Percentiles rank a stretch among this genome's conserved stretches.
Conservation (phyloP, 1,139 yeast genomes). For the Candida albicans region DNA sequence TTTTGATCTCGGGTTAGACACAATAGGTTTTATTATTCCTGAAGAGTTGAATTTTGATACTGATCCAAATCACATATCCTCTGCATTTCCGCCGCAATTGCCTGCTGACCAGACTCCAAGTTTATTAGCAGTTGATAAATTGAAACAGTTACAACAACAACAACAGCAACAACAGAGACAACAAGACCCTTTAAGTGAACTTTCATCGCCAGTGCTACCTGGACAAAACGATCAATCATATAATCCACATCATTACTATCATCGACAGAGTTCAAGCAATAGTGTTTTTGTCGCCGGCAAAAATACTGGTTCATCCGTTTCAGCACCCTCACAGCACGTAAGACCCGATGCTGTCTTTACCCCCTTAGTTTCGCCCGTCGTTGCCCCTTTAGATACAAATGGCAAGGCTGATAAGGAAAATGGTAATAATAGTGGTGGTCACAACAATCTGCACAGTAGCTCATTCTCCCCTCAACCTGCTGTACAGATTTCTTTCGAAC, state of each 20-base stretch:
- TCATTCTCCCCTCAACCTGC: slow-evolving; percentile 25
- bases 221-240: slow-evolving; percentile 46
- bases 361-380: slow-evolving; percentile 75
- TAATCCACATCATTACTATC: slow-evolving; percentile 45
- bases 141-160: slow-evolving; percentile 5
- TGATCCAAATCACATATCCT: slow-evolving; percentile 20
- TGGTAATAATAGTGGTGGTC: too few relatives aligned
- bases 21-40: slow-evolving; percentile 29
- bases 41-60: slow-evolving; percentile 26
- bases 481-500: slow-evolving; percentile 39
- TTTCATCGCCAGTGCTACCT: slow-evolving; percentile 44
- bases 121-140: slow-evolving; percentile 24
- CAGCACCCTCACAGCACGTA: slow-evolving; percentile 29
- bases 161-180: slow-evolving; percentile 4
- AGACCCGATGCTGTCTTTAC: slow-evolving; percentile 60
- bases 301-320: slow-evolving; percentile 13
- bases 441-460: not conserved
- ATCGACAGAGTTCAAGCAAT: slow-evolving; percentile 25
- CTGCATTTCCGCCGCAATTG: slow-evolving; percentile 38
- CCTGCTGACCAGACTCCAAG: slow-evolving; percentile 30
- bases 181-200: slow-evolving; percentile 11
- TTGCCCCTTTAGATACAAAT: slow-evolving; percentile 55
- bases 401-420: slow-evolving; percentile 5
- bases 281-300: slow-evolving; percentile 7
- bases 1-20: slow-evolving; percentile 29